Conservation (phyloP, 768 basidiomycete species). For the Strobilomyces echinocephalus region DNA sequence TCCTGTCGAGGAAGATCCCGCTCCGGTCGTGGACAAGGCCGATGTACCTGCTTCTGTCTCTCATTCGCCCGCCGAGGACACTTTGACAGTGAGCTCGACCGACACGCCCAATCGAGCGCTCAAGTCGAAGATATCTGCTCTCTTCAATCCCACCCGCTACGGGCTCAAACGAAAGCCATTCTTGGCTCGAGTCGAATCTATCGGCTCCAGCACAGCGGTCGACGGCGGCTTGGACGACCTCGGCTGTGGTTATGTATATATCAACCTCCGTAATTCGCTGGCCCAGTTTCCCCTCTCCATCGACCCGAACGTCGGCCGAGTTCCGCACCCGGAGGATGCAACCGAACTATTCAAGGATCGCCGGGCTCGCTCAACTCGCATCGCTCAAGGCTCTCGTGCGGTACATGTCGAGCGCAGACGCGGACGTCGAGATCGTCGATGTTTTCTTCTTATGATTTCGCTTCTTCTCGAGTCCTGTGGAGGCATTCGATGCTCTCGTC, state of each 20-base stretch:
- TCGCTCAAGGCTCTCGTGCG: slow-evolving; percentile 42
- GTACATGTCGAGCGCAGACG: slow-evolving; percentile 42
- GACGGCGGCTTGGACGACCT: slow-evolving; percentile 12
- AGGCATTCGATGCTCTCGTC: slow-evolving; percentile 42
- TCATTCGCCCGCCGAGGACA: slow-evolving; percentile 3
- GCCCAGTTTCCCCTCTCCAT: slow-evolving; percentile 25
- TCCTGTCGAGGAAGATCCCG: slow-evolving; percentile 15
- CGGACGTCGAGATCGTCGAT: slow-evolving; percentile 42
- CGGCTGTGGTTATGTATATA: slow-evolving; percentile 17
- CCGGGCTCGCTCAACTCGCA: slow-evolving; percentile 28
- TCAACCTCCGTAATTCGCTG: slow-evolving; percentile 26
- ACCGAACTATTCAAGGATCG: slow-evolving; percentile 27
- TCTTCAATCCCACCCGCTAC: slow-evolving; percentile 17
- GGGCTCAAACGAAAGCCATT: slow-evolving; percentile 5
- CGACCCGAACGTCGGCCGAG: slow-evolving; percentile 26
- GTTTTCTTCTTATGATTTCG: slow-evolving; percentile 72
- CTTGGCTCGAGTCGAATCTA: slow-evolving; percentile 1
- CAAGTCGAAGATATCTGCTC: slow-evolving; percentile 11
- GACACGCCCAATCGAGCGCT: background rate
- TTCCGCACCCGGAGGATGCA: slow-evolving; percentile 28
- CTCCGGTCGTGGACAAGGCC: no score
- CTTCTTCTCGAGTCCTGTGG: slow-evolving; percentile 51
- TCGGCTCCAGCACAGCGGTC: slow-evolving; percentile 22
- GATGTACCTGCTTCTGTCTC: background rate
- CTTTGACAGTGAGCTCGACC: background rate